Base-by-base conservation (phyloP, 805 yeast genomes). In the Lipomyces lipofer region DNA sequence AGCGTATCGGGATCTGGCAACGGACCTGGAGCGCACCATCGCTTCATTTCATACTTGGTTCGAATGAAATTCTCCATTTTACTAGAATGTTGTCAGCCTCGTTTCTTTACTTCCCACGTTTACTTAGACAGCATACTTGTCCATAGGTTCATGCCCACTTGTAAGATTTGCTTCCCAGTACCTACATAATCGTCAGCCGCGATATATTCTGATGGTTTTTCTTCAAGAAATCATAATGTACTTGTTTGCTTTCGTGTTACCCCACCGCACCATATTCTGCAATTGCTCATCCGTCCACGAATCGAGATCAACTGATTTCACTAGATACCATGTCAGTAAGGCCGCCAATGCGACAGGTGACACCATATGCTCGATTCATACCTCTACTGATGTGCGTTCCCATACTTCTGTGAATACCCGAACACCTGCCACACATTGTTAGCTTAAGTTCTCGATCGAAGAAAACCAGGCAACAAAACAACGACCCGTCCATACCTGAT, bases 201-300 rank as follows among this genome's bases (percentile, higher is more conserved):
- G 25, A 17, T 8, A 2, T 27, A 32, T 22, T 17, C 5, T 6
- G 17, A 25, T 17, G 22, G 21, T 1, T n/a, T n/a, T n/a, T n/a
- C n/a, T n/a, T n/a, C n/a, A n/a, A n/a, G n/a, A 22, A 2, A 38
- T 21, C 21, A 25, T 25, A 35, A 39, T 67, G 22, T 51, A 65
- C 64, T 69, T 59, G 68, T 94, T 94, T 25, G 95, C 94, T 36
- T 68, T 78, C 76, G 73, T 78, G 67, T 92, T 92, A 1, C 96
- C 96, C 95, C 96, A 88, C 63, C 79, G 74, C 28, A 88, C 83
- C 86, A 94, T 83, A 58, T 81, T 81, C 56, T 78, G 83, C 28
- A 89, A 81, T 69, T 94, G 97, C 66, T 87, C 96, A 64, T 90
- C 96, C 4, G 94, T 87, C 99, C 99, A 92, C 1, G 95, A 86